Percentiles rank a stretch among this genome's conserved stretches.
These are phyloP conservation scores for Coemansia sp. DNA, from an alignment of 192 early-diverging fungal species.

Conservation along the genomic window DNA sequence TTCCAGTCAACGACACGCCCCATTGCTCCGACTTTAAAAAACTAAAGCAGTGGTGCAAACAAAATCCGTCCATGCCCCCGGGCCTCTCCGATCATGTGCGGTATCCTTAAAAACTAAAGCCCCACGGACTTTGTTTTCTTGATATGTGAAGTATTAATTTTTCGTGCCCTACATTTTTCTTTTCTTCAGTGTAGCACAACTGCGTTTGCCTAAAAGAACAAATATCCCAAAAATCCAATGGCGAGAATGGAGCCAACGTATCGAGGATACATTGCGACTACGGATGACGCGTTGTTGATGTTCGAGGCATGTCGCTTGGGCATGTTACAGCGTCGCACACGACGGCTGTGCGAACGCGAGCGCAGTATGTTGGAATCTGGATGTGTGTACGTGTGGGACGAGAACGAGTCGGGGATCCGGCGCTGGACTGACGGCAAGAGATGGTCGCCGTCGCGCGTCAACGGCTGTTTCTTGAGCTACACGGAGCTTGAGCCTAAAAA, in stretches of 20 bases:
- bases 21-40: too few relatives aligned
- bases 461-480: slow-evolving; percentile 81
- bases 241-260: slow-evolving; percentile 53
- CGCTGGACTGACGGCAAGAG: slow-evolving; percentile 87
- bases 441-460: slow-evolving; percentile 85
- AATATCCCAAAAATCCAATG: too few relatives aligned
- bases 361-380: slow-evolving; percentile 73
- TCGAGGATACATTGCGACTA: slow-evolving; percentile 72
- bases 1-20: neutral
- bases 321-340: slow-evolving; percentile 64
- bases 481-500: slow-evolving; percentile 66
- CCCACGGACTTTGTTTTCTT: too few relatives aligned
- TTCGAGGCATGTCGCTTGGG: slow-evolving; percentile 84
- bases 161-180: neutral
- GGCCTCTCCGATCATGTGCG: neutral
- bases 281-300: slow-evolving; percentile 82
- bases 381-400: slow-evolving; percentile 84
- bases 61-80: too few relatives aligned
- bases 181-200: neutral
- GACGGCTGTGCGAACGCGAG: slow-evolving; percentile 77
- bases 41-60: too few relatives aligned
- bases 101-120: slow-evolving; percentile 8
- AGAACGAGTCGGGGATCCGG: slow-evolving; percentile 84
- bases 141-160: neutral
- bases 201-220: neutral